Evolutionary conservation across 2,329 filamentous ascomycete species (phyloP).

Genomic region (Aspergillus fischeri): DNA sequence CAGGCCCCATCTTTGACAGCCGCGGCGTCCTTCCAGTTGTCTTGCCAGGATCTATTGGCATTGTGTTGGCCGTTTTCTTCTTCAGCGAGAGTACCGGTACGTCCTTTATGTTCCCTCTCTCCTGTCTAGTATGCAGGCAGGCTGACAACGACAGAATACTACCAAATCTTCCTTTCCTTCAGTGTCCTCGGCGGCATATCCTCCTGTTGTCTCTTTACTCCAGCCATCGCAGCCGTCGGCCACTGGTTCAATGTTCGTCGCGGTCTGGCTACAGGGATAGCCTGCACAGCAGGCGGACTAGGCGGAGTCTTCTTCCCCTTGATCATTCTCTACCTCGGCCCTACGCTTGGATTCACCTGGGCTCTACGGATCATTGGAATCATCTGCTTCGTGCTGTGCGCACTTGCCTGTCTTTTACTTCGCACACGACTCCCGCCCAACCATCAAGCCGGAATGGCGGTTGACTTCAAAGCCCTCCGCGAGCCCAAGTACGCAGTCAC

Average conservation of each 20-base stretch:
- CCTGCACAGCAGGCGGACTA: constrained; percentile 31
- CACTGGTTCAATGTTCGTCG: constrained; percentile 34
- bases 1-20: constrained; percentile 37
- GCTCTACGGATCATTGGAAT: constrained; percentile 29
- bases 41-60: constrained; percentile 26
- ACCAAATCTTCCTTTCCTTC: constrained; percentile 36
- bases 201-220: constrained; percentile 28
- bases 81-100: constrained; percentile 6
- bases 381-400: constrained; percentile 17
- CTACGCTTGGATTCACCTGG: constrained; percentile 30
- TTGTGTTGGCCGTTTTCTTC: constrained; percentile 28
- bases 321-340: constrained; percentile 25
- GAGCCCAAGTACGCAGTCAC: constrained; percentile 24
- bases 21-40: constrained; percentile 29
- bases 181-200: constrained; percentile 32
- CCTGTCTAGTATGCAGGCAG: background rate
- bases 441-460: constrained; percentile 7
- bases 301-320: constrained; percentile 35
- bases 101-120: background rate
- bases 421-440: constrained; percentile 20
- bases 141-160: constrained; percentile 28
- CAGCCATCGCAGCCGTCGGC: constrained; percentile 26
- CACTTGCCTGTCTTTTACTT: constrained; percentile 17
- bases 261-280: constrained; percentile 32
- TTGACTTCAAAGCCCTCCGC: constrained; percentile 21